These are phyloP conservation scores for Colletotrichum spaethianum DNA, from an alignment of 2,329 filamentous ascomycete genomes.

Conservation along the genomic window DNA sequence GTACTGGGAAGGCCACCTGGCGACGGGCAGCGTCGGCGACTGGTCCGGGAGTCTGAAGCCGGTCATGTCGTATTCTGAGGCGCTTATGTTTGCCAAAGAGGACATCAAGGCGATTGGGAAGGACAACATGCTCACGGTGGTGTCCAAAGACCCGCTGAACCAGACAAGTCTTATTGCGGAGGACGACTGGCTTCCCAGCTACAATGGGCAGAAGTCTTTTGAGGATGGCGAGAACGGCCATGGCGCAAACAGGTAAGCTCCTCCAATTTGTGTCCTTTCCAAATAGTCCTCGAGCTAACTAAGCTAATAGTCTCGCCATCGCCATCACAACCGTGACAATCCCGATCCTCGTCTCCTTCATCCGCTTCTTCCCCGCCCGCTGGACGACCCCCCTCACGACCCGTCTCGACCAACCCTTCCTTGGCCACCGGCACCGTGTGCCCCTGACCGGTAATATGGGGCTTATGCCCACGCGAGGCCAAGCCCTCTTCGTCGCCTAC, in stretches of 20 bases:
- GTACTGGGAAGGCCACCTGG: constrained; percentile 51
- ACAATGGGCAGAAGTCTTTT: constrained; percentile 66
- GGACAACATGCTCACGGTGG: constrained; percentile 14
- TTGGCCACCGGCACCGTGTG: constrained; percentile 45
- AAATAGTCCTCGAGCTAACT: not conserved
- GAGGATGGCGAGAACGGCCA: constrained; percentile 59
- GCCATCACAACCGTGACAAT: constrained; percentile 44
- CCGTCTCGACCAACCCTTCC: constrained; percentile 46
- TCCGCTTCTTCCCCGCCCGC: constrained; percentile 48
- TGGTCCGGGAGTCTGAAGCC: constrained; percentile 43
- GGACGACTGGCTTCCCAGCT: constrained; percentile 54
- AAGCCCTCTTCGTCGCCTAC: constrained; percentile 59
- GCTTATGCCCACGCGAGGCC: constrained; percentile 57
- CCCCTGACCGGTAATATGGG: constrained; percentile 43
- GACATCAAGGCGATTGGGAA: constrained; percentile 10
- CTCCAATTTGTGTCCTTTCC: not conserved
- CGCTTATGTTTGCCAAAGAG: constrained; percentile 26
- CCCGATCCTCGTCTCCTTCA: constrained; percentile 48
- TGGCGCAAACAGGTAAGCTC: constrained; percentile 34
- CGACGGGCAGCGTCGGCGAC: constrained; percentile 47
- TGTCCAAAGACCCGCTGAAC: constrained; percentile 45
- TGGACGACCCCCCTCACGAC: constrained; percentile 19
- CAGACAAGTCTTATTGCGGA: constrained; percentile 50
- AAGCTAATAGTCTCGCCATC: constrained; percentile 44
- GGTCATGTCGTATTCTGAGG: constrained; percentile 43